Percentiles rank a stretch among this genome's conserved stretches.
Conservation (phyloP, 345 rosid genomes). For the Combretum micranthum region DNA sequence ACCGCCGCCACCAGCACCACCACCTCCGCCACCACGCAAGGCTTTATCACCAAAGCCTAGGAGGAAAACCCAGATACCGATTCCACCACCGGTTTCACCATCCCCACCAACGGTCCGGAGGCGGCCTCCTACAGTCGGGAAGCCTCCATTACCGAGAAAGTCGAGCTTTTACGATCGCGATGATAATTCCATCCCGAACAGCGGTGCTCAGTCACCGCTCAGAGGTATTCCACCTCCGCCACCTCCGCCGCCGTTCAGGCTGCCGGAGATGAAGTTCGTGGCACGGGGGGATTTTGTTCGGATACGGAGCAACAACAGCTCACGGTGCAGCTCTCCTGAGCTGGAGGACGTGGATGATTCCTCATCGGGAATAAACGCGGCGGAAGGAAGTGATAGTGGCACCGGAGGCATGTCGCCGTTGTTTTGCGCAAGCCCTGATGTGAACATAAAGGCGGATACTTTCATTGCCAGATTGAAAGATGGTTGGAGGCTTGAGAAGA, state of each 20-base stretch:
- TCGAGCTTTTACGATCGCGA: slow-evolving; percentile 14
- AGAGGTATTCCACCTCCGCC: slow-evolving; percentile 44
- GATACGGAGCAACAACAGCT: slow-evolving; percentile 45
- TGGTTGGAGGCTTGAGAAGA: slow-evolving; percentile 73
- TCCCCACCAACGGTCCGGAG: slow-evolving; percentile 26
- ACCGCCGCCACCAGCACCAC: slow-evolving; percentile 46
- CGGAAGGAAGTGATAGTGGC: neutral
- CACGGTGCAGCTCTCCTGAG: slow-evolving; percentile 63
- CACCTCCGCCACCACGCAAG: neutral
- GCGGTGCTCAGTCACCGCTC: slow-evolving; percentile 35
- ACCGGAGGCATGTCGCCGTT: slow-evolving; percentile 15
- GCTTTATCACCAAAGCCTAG: neutral
- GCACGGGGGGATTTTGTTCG: slow-evolving; percentile 51
- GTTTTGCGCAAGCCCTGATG: slow-evolving; percentile 84
- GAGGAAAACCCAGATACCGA: neutral
- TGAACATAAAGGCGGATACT: slow-evolving; percentile 63
- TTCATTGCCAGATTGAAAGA: slow-evolving; percentile 81
- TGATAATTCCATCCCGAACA: slow-evolving; percentile 28
- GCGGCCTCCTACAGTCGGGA: slow-evolving; percentile 16
- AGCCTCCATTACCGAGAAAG: slow-evolving; percentile 64
- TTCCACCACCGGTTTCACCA: slow-evolving; percentile 17
- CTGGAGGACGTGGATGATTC: slow-evolving; percentile 22
- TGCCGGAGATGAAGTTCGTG: slow-evolving; percentile 33
- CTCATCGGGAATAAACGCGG: slow-evolving; percentile 12
- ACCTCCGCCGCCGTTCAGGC: slow-evolving; percentile 55